These are phyloP conservation scores for Lagenaria siceraria DNA, from an alignment of 306 rosid species.

Conservation along the genomic window DNA sequence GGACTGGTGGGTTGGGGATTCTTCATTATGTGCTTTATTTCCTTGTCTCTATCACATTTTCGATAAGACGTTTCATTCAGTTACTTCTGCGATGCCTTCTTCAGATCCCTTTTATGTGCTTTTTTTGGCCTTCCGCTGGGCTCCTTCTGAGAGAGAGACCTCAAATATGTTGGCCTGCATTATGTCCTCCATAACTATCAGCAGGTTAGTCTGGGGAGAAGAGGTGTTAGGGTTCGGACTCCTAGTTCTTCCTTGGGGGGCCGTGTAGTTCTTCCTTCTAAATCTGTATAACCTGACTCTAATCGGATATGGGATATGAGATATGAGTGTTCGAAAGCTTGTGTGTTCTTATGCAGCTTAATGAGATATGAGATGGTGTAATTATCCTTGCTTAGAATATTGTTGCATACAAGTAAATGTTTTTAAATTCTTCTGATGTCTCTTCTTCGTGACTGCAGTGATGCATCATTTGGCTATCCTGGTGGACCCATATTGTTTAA, in stretches of 20 bases:
- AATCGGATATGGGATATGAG: no score
- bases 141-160: neutral
- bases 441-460: slow-evolving; percentile 43
- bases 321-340: neutral
- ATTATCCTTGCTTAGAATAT: neutral
- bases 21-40: neutral
- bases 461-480: slow-evolving; percentile 96
- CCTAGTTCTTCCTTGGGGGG: no score
- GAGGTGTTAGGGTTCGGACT: neutral
- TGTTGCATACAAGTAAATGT: neutral
- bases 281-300: no score
- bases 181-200: neutral
- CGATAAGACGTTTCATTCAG: neutral
- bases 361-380: neutral
- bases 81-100: neutral
- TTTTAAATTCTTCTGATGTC: slow-evolving; percentile 7
- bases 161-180: neutral
- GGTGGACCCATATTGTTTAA: slow-evolving; percentile 83
- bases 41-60: neutral
- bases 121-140: neutral
- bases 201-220: neutral
- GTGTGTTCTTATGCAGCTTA: neutral
- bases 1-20: neutral
- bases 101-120: neutral
- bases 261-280: no score